Conservation (phyloP, 768 basidiomycete species). For the Trametes cubensis region DNA sequence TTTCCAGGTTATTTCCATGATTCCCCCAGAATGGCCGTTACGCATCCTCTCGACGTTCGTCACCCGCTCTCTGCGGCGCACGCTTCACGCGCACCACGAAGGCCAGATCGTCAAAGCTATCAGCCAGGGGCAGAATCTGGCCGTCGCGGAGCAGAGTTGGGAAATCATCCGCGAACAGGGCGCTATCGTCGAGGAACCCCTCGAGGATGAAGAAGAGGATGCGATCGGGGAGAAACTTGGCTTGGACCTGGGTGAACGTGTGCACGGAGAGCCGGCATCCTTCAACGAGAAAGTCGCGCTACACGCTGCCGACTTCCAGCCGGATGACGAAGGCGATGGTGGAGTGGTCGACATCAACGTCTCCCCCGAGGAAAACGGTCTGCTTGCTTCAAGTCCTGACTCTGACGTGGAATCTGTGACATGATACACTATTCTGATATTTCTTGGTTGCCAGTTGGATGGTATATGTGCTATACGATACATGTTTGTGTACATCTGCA, state of each 20-base stretch:
- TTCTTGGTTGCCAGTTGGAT: conserved; percentile 19
- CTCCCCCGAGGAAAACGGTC: not conserved
- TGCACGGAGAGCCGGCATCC: conserved; percentile 25
- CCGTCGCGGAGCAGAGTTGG: conserved; percentile 64
- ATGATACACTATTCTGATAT: not conserved
- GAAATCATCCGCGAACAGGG: conserved; percentile 61
- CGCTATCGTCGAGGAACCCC: conserved; percentile 65
- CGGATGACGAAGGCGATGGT: not conserved
- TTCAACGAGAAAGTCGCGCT: conserved; percentile 31
- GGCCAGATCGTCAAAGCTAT: conserved; percentile 78
- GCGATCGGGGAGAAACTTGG: conserved; percentile 24
- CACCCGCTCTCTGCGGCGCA: conserved; percentile 73
- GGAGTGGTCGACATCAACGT: conserved; percentile 19
- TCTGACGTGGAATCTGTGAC: conserved; percentile 11
- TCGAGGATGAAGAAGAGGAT: conserved; percentile 46
- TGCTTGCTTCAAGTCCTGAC: conserved; percentile 3
- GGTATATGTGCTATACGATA: conserved; percentile 21
- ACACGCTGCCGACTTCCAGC: conserved; percentile 1
- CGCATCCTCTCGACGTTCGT: conserved; percentile 75
- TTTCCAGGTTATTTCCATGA: conserved; percentile 58
- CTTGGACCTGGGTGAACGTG: conserved; percentile 23
- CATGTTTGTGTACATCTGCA: conserved; percentile 10
- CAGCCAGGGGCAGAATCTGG: conserved; percentile 77
- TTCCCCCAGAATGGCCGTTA: conserved; percentile 80
- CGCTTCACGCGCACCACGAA: conserved; percentile 70